These are phyloP conservation scores for Aspergillus quadricinctus DNA, from an alignment of 2,329 filamentous ascomycete species.

Conservation along the genomic window DNA sequence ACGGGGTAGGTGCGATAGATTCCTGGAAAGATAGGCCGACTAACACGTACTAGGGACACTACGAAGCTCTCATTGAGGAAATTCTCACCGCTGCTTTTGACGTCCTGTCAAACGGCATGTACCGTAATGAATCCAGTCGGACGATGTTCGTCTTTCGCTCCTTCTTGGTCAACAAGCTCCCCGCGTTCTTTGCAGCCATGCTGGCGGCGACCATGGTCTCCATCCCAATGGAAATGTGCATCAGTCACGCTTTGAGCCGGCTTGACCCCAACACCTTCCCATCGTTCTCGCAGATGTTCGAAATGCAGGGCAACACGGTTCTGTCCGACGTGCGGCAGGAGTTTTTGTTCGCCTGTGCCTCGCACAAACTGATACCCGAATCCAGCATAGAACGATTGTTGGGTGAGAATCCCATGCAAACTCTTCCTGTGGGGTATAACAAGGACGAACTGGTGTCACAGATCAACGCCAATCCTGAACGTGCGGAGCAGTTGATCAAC, in stretches of 20 bases:
- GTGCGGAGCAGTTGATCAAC: conserved; percentile 69
- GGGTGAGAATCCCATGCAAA: conserved; percentile 78
- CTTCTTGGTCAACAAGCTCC: conserved; percentile 74
- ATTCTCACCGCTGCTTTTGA: conserved; percentile 87
- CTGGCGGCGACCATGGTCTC: conserved; percentile 55
- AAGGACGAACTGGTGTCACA: conserved; percentile 76
- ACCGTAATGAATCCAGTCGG: conserved; percentile 59
- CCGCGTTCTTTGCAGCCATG: conserved; percentile 56
- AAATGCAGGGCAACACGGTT: conserved; percentile 55
- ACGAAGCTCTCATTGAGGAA: conserved; percentile 72
- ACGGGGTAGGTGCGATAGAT: conserved; percentile 56
- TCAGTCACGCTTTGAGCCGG: conserved; percentile 61
- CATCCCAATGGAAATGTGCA: conserved; percentile 59
- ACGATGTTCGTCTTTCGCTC: conserved; percentile 72
- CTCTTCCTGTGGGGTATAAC: conserved; percentile 66
- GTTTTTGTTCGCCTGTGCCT: conserved; percentile 84
- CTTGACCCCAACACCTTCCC: conserved; percentile 61
- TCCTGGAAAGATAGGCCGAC: neutral
- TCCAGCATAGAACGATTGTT: conserved; percentile 73
- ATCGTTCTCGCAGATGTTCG: conserved; percentile 60
- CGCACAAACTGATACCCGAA: conserved; percentile 79
- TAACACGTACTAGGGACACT: conserved; percentile 56
- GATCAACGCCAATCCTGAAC: conserved; percentile 70
- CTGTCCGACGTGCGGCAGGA: conserved; percentile 68
- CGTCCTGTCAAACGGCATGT: conserved; percentile 78